A percentile compares a stretch with the other conserved stretches of the same genome.
These are phyloP conservation scores for Cyathus olla DNA, from an alignment of 1,284 basidiomycete genomes.

Conservation along the genomic window DNA sequence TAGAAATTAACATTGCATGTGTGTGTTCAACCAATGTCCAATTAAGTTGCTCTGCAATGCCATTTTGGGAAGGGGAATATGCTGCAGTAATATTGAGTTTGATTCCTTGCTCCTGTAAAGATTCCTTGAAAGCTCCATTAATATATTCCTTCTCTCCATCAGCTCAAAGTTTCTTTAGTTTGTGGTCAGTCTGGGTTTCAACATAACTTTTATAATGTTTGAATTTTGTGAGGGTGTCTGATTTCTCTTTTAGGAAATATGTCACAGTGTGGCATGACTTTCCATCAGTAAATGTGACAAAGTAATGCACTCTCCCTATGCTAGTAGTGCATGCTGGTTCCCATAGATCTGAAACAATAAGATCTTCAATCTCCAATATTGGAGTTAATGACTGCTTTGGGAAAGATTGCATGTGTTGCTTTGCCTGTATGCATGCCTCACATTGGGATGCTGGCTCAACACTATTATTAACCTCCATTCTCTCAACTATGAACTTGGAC, in stretches of 20 bases:
- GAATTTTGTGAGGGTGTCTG: constrained; percentile 20
- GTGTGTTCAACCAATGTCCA: constrained; percentile 23
- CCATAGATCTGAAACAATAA: constrained; percentile 31
- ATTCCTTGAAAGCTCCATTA: constrained; percentile 11
- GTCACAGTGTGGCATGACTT: constrained; percentile 15
- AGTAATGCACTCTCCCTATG: constrained; percentile 23
- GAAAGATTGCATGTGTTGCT: constrained; percentile 29
- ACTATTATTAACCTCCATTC: constrained; percentile 31
- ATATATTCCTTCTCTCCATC: constrained; percentile 28
- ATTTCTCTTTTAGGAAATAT: constrained; percentile 30
- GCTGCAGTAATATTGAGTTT: constrained; percentile 14
- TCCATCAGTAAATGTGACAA: constrained; percentile 34
- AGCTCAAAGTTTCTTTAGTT: constrained; percentile 20
- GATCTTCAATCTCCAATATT: constrained; percentile 25
- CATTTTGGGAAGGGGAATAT: constrained; percentile 31
- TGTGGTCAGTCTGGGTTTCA: constrained; percentile 22
- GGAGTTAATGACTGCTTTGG: constrained; percentile 17
- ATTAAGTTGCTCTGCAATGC: constrained; percentile 29
- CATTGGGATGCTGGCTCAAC: constrained; percentile 16
- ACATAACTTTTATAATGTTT: constrained; percentile 27
- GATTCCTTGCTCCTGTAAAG: constrained; percentile 17
- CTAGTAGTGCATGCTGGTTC: constrained; percentile 23
- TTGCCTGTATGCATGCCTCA: constrained; percentile 37
- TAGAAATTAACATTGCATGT: constrained; percentile 14
- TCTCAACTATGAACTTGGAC: constrained; percentile 28